These are phyloP conservation scores for Monosporascus sp. DNA, from an alignment of 2,329 filamentous ascomycete genomes.

Conservation along the genomic window DNA sequence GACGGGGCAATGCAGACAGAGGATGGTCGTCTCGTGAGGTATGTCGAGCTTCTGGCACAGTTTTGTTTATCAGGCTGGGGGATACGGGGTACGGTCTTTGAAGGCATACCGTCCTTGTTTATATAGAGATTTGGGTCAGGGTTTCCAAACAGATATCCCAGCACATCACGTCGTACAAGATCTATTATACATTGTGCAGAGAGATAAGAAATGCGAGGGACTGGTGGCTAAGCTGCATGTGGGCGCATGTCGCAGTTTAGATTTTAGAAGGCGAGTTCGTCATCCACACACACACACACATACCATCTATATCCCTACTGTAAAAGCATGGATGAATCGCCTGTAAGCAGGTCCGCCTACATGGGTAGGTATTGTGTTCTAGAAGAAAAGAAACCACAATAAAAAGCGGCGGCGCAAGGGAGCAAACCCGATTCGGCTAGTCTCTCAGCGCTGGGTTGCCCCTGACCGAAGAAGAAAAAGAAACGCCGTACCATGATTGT, in stretches of 20 bases:
- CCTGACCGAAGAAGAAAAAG: too few species aligned
- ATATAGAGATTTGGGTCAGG: constrained; percentile 14
- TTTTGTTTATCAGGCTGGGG: not conserved
- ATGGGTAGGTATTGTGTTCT: too few species aligned
- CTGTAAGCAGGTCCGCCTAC: too few species aligned
- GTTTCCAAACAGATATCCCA: constrained; percentile 10
- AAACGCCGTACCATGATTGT: too few species aligned
- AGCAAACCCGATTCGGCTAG: too few species aligned
- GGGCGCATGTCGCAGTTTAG: constrained; percentile 21
- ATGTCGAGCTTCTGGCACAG: not conserved
- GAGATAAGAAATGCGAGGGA: constrained; percentile 13
- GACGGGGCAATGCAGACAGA: not conserved
- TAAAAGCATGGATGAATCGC: too few species aligned
- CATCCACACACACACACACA: not conserved
- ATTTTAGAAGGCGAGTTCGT: constrained; percentile 14
- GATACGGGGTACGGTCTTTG: constrained; percentile 1
- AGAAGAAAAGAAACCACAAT: too few species aligned
- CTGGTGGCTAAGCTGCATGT: constrained; percentile 7
- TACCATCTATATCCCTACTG: too few species aligned
- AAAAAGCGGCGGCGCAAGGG: too few species aligned
- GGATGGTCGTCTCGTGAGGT: not conserved
- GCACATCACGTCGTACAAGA: constrained; percentile 17
- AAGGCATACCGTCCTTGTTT: constrained; percentile 16
- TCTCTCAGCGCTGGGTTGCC: too few species aligned
- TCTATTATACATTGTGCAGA: constrained; percentile 18